Evolutionary conservation across 2,329 filamentous ascomycete genomes (phyloP), one percentile per base, ranked within the genome.

Genomic region (Monosporascus sp.): DNA sequence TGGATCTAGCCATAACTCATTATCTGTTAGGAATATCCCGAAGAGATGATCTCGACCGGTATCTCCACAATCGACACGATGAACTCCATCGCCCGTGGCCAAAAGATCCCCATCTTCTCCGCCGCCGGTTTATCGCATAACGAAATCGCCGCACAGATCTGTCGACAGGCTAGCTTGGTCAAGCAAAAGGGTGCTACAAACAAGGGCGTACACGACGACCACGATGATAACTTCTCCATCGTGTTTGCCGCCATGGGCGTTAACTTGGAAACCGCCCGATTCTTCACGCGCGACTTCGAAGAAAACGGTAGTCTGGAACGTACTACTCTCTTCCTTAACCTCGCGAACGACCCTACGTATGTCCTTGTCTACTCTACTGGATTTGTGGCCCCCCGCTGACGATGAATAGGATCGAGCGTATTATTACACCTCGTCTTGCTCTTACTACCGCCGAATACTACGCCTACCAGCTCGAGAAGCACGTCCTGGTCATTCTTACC

Each of bases 191-290:
- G 91, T 50, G 73, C 85, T 51, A 87, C 91, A 37, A 96, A 90
- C 72, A 99, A 99, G 84, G 92, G 88, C 61, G 86, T 94, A 26
- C 94, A 99, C 69, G 95, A 99, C 68, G 92, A 86, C 53, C 94
- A 99, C 75, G 91, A 97, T 69, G 94, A 99, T 69, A 99, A 99
- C 80, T 99, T 99, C 83, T 97, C 92, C 56, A 99, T 99, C 67
- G 94, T 99, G 54, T 99, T 99, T 71, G 95, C 91, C 70, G 94
- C 94, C 69, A 99, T 99, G 94, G 94, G 94, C 91, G 94, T 99
- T 65, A 99, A 99, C 80, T 86, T 99, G 87, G 94, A 99, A 73
- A 99, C 94, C 34, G 90, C 89, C 66, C 89, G 94, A 66, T 99
- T 99, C 84, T 99, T 99, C 80, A 97, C 93, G 38, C 85, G 91